Percentiles rank a stretch among this genome's conserved stretches.
Conservation (phyloP, 257 asterid species). For the Penstemon davidsonii region DNA sequence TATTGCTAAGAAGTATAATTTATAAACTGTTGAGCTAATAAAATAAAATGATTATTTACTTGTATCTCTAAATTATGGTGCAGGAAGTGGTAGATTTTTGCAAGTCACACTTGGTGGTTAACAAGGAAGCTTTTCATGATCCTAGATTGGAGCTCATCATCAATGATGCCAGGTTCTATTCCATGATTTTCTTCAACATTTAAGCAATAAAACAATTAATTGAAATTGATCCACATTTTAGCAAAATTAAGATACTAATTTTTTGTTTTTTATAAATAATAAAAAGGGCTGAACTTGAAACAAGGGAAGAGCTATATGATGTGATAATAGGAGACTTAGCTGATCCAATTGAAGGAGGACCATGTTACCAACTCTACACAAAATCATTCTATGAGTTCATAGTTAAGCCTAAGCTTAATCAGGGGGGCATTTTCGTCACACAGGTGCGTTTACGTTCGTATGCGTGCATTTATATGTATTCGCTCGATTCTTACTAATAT, state of each 20-base stretch:
- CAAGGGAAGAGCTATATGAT: constrained; percentile 71
- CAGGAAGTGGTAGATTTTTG: constrained; percentile 96
- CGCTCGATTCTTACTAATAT: not conserved
- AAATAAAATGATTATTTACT: not conserved
- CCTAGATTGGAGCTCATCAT: constrained; percentile 76
- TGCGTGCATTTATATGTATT: not conserved
- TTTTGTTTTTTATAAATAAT: too few relatives aligned
- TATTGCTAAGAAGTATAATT: too few relatives aligned
- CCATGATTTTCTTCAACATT: not conserved
- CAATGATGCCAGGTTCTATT: constrained; percentile 78
- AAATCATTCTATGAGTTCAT: constrained; percentile 76
- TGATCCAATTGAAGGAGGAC: constrained; percentile 97
- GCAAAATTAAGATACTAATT: too few relatives aligned
- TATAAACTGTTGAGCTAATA: not conserved
- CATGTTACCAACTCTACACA: constrained; percentile 89
- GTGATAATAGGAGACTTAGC: constrained; percentile 92
- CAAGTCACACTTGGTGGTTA: constrained; percentile 72
- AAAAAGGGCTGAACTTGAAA: constrained; percentile 81
- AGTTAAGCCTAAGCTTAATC: constrained; percentile 70
- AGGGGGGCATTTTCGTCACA: constrained; percentile 80
- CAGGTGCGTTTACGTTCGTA: constrained; percentile 46
- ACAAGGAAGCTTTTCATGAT: constrained; percentile 72
- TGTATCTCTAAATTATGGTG: not conserved
- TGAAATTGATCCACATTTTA: too few relatives aligned
- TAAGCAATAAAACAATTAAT: too few relatives aligned